These are phyloP conservation scores for Termitomyces sp. DNA, from an alignment of 768 basidiomycete species.

Conservation along the genomic window DNA sequence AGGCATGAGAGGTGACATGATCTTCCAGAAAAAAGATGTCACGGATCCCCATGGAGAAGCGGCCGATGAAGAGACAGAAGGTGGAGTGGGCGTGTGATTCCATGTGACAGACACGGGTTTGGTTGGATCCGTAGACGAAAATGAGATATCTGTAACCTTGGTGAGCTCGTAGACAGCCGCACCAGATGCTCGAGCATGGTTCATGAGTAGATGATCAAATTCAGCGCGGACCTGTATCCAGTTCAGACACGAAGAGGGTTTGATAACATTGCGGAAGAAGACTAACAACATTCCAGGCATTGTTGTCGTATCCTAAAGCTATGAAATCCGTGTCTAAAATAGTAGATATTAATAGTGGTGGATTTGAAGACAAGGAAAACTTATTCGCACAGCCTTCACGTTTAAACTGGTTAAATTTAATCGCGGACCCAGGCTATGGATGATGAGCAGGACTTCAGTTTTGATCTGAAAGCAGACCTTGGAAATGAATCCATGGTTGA, in stretches of 20 bases:
- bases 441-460: not conserved
- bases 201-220: slow-evolving; percentile 53
- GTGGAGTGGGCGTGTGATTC: slow-evolving; percentile 40
- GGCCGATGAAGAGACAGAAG: slow-evolving; percentile 33
- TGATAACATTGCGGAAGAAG: not conserved
- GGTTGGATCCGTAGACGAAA: slow-evolving; percentile 31
- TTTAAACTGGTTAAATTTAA: slow-evolving; percentile 61
- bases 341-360: not conserved
- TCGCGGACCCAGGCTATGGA: slow-evolving; percentile 51
- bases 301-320: slow-evolving; percentile 47
- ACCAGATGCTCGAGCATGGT: slow-evolving; percentile 48
- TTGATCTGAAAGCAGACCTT: slow-evolving; percentile 32
- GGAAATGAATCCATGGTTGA: slow-evolving; percentile 40
- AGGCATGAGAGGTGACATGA: slow-evolving; percentile 5
- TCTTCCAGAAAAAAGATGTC: slow-evolving; percentile 19
- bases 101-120: slow-evolving; percentile 52
- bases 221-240: slow-evolving; percentile 47
- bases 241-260: not conserved
- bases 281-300: slow-evolving; percentile 58
- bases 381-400: slow-evolving; percentile 54
- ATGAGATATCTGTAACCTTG: slow-evolving; percentile 42
- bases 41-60: slow-evolving; percentile 29
- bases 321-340: slow-evolving; percentile 53
- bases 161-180: slow-evolving; percentile 51
- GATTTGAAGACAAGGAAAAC: not conserved